A percentile compares a stretch with the other conserved stretches of the same genome.
Conservation (phyloP, 2,329 filamentous ascomycete species). For the Sporothrix curviconia region DNA sequence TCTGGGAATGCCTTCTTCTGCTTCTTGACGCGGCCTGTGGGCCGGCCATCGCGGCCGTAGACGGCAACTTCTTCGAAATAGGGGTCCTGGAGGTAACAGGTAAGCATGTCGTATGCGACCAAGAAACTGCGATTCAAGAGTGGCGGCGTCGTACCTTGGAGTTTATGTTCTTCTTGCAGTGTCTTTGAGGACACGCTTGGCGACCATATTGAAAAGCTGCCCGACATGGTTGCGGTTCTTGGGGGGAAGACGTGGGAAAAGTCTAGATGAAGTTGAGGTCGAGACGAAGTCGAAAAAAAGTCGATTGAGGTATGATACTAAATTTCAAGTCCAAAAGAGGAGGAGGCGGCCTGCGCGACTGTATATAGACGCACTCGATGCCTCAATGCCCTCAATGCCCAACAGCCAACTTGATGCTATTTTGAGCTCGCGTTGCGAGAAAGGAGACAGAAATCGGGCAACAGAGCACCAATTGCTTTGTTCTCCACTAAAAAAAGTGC, state of each 20-base stretch:
- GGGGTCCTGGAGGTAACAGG: slow-evolving; percentile 59
- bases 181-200: slow-evolving; percentile 20
- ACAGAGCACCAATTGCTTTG: slow-evolving; percentile 5
- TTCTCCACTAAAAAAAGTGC: slow-evolving; percentile 8
- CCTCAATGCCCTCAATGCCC: too few relatives aligned
- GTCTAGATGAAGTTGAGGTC: too few relatives aligned
- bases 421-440: neutral
- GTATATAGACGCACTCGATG: too few relatives aligned
- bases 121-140: neutral
- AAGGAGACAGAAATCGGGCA: too few relatives aligned
- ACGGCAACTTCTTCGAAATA: slow-evolving; percentile 81
- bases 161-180: slow-evolving; percentile 23
- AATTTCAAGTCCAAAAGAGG: neutral
- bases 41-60: slow-evolving; percentile 58
- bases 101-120: neutral
- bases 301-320: too few relatives aligned
- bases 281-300: neutral
- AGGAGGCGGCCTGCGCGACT: neutral
- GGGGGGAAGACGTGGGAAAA: too few relatives aligned
- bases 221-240: slow-evolving; percentile 17
- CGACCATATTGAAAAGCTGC: slow-evolving; percentile 18
- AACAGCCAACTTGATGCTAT: neutral
- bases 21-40: slow-evolving; percentile 68
- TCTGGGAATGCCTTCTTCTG: slow-evolving; percentile 73
- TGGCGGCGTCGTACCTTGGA: slow-evolving; percentile 18